Conservation (phyloP, 306 rosid genomes). For the Nissolia schottii region DNA sequence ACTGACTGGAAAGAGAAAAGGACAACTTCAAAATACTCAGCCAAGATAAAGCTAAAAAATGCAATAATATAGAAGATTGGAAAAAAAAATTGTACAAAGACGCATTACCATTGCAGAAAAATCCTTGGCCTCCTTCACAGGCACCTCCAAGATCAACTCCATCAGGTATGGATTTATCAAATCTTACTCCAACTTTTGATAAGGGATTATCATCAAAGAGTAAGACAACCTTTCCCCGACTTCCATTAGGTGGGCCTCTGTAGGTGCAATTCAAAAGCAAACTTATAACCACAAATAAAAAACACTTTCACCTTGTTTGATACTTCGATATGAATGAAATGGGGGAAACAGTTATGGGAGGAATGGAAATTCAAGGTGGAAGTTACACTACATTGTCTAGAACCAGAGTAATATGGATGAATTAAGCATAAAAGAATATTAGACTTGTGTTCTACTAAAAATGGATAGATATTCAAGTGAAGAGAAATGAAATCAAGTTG, state of each 20-base stretch:
- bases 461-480: background rate
- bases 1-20: conserved; percentile 42
- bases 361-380: background rate
- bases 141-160: conserved; percentile 99
- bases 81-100: background rate
- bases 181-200: conserved; percentile 88
- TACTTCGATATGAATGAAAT: background rate
- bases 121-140: conserved; percentile 82
- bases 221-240: conserved; percentile 82
- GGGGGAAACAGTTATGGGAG: background rate
- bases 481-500: conserved; percentile 2
- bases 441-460: background rate
- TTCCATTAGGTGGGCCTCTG: conserved; percentile 84
- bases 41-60: conserved; percentile 5
- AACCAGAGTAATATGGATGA: background rate
- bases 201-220: conserved; percentile 82
- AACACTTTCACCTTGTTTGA: background rate
- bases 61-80: background rate
- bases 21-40: conserved; percentile 21
- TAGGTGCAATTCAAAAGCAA: conserved; percentile 14
- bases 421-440: background rate
- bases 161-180: conserved; percentile 79
- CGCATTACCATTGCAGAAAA: conserved; percentile 78
- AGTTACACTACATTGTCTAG: background rate
- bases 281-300: conserved; percentile 7